phyloP scores from a whole-genome alignment of 2,329 filamentous ascomycete genomes.

The Trichophyton schoenleinii region DNA sequence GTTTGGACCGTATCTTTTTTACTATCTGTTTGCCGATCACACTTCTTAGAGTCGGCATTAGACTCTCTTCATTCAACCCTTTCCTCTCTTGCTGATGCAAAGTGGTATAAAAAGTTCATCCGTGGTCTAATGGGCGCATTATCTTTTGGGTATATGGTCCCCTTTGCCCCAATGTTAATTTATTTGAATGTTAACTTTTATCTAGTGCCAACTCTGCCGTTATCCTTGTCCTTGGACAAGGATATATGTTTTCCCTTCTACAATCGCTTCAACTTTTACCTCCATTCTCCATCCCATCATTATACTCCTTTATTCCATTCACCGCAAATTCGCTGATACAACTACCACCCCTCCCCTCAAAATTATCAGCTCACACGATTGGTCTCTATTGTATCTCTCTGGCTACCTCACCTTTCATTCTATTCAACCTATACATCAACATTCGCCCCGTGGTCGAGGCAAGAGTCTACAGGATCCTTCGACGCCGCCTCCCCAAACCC shows the following conservation, averaged over 20 bases:
- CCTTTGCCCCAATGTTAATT: slow-evolving; percentile 8
- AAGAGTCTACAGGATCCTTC: slow-evolving; percentile 29
- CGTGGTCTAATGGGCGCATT: slow-evolving; percentile 20
- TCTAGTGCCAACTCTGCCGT: slow-evolving; percentile 24
- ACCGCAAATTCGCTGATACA: slow-evolving; percentile 24
- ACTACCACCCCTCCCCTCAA: slow-evolving; percentile 20
- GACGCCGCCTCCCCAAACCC: slow-evolving; percentile 32
- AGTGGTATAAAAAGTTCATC: slow-evolving; percentile 18
- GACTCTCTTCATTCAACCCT: slow-evolving; percentile 20
- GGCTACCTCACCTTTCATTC: slow-evolving; percentile 25
- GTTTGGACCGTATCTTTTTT: slow-evolving; percentile 27
- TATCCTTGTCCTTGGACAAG: slow-evolving; percentile 29
- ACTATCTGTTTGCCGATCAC: slow-evolving; percentile 28
- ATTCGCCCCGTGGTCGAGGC: slow-evolving; percentile 28
- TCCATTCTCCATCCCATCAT: slow-evolving; percentile 21
- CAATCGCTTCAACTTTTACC: slow-evolving; percentile 32
- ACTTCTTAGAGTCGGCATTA: slow-evolving; percentile 25
- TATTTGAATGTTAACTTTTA: slow-evolving; percentile 13
- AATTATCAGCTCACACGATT: slow-evolving; percentile 20
- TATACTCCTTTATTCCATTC: slow-evolving; percentile 27
- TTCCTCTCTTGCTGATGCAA: slow-evolving; percentile 17
- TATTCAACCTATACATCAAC: slow-evolving; percentile 26
- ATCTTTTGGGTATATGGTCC: slow-evolving; percentile 21
- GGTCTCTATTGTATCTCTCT: slow-evolving; percentile 18
- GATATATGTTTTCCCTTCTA: slow-evolving; percentile 32